Evolutionary conservation across 768 basidiomycete genomes (phyloP).

Genomic region (Zangia roseola): DNA sequence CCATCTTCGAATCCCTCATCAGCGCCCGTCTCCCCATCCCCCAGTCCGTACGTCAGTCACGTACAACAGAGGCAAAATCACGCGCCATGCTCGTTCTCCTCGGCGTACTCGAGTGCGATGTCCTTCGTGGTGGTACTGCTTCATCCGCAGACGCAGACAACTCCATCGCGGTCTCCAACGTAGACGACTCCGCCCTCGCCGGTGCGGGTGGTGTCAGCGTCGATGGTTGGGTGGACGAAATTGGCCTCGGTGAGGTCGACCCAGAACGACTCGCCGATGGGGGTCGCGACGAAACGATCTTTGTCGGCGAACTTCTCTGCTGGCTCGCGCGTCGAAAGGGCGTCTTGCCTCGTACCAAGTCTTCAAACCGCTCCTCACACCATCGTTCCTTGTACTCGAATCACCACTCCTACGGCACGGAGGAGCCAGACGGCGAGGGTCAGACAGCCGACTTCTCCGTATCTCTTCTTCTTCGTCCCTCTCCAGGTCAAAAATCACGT

Average conservation of each 20-base stretch:
- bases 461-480: slow-evolving; percentile 27
- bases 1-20: slow-evolving; percentile 64
- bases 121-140: slow-evolving; percentile 54
- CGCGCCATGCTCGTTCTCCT: slow-evolving; percentile 74
- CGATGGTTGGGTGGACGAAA: slow-evolving; percentile 41
- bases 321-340: slow-evolving; percentile 58
- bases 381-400: slow-evolving; percentile 18
- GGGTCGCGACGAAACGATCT: slow-evolving; percentile 63
- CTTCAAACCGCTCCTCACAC: neutral
- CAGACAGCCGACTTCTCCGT: slow-evolving; percentile 21
- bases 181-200: slow-evolving; percentile 20
- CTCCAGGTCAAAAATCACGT: slow-evolving; percentile 6
- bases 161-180: too few species aligned
- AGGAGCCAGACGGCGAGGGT: slow-evolving; percentile 16
- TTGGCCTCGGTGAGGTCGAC: slow-evolving; percentile 66
- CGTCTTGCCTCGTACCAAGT: slow-evolving; percentile 20
- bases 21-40: slow-evolving; percentile 50
- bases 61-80: slow-evolving; percentile 42
- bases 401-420: slow-evolving; percentile 20
- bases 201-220: slow-evolving; percentile 27
- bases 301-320: slow-evolving; percentile 64
- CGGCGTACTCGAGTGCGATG: slow-evolving; percentile 67
- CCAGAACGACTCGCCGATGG: slow-evolving; percentile 64
- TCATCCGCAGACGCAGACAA: too few species aligned
- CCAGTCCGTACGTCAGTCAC: slow-evolving; percentile 34